phyloP scores from a whole-genome alignment of 805 yeast species.

The Saccharomycopsis capsularis region DNA sequence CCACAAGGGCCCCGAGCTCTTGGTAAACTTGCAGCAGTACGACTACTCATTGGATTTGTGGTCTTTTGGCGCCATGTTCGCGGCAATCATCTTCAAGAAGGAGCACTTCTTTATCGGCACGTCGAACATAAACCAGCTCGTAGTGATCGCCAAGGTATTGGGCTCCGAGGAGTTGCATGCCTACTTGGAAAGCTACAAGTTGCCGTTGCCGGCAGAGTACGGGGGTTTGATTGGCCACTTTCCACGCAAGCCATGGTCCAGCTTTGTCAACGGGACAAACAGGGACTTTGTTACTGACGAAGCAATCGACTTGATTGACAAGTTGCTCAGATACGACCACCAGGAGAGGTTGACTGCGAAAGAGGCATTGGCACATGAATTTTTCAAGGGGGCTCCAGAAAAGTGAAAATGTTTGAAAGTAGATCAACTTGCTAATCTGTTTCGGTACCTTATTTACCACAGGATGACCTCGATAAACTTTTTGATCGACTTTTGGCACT shows the following conservation, averaged over 20 bases:
- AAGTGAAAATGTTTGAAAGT: no score
- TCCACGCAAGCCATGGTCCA: slow-evolving; percentile 79
- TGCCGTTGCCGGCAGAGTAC: slow-evolving; percentile 67
- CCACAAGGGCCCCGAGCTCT: slow-evolving; percentile 87
- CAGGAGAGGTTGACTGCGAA: slow-evolving; percentile 81
- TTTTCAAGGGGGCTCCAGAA: no score
- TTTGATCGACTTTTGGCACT: no score
- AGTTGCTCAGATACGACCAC: slow-evolving; percentile 77
- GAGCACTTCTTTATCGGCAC: slow-evolving; percentile 93
- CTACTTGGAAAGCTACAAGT: slow-evolving; percentile 65
- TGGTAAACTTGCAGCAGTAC: slow-evolving; percentile 79
- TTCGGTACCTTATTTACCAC: no score
- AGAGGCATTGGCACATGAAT: slow-evolving; percentile 75
- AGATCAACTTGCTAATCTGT: no score
- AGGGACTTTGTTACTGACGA: slow-evolving; percentile 61
- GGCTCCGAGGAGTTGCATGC: slow-evolving; percentile 75
- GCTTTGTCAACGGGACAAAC: slow-evolving; percentile 67
- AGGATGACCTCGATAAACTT: no score
- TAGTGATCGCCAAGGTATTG: slow-evolving; percentile 79
- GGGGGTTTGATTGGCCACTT: slow-evolving; percentile 63
- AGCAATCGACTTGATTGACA: slow-evolving; percentile 74
- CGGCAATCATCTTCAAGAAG: slow-evolving; percentile 81
- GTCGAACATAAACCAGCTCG: slow-evolving; percentile 84
- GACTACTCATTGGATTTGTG: slow-evolving; percentile 90
- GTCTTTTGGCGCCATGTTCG: slow-evolving; percentile 92